A percentile compares a stretch with the other conserved stretches of the same genome.
Evolutionary conservation across 2,329 filamentous ascomycete genomes (phyloP).

Genomic region (Cercospora janseana): DNA sequence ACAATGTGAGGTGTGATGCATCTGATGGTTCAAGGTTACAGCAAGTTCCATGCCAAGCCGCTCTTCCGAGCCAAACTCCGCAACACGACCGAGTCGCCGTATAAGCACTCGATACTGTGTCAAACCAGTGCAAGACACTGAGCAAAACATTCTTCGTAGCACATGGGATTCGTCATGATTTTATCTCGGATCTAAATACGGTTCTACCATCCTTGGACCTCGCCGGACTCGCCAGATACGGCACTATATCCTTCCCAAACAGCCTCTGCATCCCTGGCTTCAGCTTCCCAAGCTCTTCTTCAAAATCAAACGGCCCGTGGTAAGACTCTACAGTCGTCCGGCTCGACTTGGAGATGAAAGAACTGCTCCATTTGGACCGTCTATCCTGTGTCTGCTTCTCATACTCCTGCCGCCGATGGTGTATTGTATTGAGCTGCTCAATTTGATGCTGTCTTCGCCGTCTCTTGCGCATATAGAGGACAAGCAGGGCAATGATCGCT

Average conservation of each 20-base stretch:
- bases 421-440: constrained; percentile 8
- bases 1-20: background rate
- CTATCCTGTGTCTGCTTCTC: background rate
- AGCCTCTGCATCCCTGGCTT: constrained; percentile 15
- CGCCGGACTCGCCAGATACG: constrained; percentile 3
- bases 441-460: constrained; percentile 12
- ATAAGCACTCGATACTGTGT: background rate
- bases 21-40: background rate
- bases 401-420: background rate
- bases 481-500: background rate
- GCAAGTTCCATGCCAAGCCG: background rate
- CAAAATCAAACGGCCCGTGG: constrained; percentile 18
- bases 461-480: constrained; percentile 8
- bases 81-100: background rate
- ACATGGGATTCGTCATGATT: background rate
- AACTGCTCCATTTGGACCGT: constrained; percentile 7
- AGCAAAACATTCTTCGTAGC: background rate
- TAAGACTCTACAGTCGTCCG: constrained; percentile 17
- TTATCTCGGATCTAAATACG: background rate
- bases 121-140: too few species aligned
- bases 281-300: constrained; percentile 9
- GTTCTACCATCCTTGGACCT: constrained; percentile 3
- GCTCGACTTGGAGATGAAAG: constrained; percentile 12
- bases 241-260: constrained; percentile 9
- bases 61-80: constrained; percentile 1